Conservation (phyloP, 192 early-diverging fungal genomes). For the Borealophlyctis nickersoniae region DNA sequence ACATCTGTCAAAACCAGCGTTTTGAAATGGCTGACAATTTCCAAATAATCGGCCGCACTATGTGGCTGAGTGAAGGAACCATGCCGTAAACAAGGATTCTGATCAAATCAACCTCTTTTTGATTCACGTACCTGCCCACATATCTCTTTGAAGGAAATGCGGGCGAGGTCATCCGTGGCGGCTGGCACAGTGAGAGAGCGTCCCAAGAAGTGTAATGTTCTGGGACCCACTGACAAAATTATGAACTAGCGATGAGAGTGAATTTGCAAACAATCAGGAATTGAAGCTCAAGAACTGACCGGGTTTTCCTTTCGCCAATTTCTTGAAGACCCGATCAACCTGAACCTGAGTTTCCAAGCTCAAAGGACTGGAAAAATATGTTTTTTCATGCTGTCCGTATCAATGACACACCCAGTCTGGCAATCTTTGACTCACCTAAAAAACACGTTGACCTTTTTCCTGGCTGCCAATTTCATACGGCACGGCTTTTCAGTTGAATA, state of each 20-base stretch:
- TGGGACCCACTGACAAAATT: constrained; percentile 39
- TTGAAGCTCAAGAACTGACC: constrained; percentile 22
- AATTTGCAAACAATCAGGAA: too few species aligned
- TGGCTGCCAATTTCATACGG: too few species aligned
- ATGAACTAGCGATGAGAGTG: too few species aligned
- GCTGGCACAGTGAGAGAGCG: constrained; percentile 67
- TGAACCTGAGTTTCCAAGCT: constrained; percentile 40
- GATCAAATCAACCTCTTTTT: too few species aligned
- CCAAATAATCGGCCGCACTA: constrained; percentile 86
- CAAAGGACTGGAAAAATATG: constrained; percentile 66
- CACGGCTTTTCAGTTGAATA: too few species aligned
- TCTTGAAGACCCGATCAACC: constrained; percentile 49
- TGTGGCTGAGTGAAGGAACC: constrained; percentile 30
- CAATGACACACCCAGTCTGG: too few species aligned
- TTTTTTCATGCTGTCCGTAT: too few species aligned
- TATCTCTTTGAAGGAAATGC: constrained; percentile 73
- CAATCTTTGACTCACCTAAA: too few species aligned
- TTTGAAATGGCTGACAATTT: constrained; percentile 70
- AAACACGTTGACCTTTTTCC: too few species aligned
- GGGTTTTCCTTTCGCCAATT: constrained; percentile 23
- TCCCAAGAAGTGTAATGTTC: constrained; percentile 68
- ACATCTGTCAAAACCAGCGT: constrained; percentile 57
- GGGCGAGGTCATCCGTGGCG: constrained; percentile 59
- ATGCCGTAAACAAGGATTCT: too few species aligned
- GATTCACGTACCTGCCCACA: constrained; percentile 60